These are phyloP conservation scores for Eucalyptus sp. DNA, from an alignment of 345 rosid genomes.

Conservation along the genomic window DNA sequence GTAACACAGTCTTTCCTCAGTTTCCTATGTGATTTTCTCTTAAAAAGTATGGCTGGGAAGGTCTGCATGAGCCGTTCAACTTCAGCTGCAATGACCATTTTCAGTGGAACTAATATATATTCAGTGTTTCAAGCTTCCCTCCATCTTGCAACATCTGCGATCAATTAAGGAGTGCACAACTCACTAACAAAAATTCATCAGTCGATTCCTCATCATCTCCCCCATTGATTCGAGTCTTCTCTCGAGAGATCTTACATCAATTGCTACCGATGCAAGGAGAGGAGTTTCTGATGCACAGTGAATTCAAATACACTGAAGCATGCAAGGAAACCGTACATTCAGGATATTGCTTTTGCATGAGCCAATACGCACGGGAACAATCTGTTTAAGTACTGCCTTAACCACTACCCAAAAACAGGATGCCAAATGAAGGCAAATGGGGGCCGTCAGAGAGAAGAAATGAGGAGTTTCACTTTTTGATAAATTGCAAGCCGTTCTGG, in stretches of 20 bases:
- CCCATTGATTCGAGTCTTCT: neutral
- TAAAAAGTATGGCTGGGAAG: neutral
- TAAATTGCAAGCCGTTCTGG: slow-evolving; percentile 73
- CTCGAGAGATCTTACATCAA: neutral
- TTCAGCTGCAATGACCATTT: neutral
- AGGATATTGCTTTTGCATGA: neutral
- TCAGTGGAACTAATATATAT: neutral
- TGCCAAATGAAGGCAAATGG: neutral
- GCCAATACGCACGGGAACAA: neutral
- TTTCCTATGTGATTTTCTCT: neutral
- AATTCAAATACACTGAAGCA: neutral
- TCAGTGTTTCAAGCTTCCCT: neutral
- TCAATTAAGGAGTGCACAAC: neutral
- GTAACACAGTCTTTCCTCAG: neutral
- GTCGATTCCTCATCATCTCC: neutral
- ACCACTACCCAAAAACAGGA: neutral
- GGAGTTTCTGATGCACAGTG: neutral
- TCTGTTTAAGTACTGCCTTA: neutral
- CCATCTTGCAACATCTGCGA: neutral
- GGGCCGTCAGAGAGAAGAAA: neutral
- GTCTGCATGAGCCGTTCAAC: neutral
- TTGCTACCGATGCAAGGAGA: neutral
- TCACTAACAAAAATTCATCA: neutral
- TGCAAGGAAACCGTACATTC: neutral
- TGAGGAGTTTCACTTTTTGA: slow-evolving; percentile 51